These are phyloP conservation scores for Phytophthora podocarpi DNA, from an alignment of 352 stramenopile genomes.

Conservation along the genomic window DNA sequence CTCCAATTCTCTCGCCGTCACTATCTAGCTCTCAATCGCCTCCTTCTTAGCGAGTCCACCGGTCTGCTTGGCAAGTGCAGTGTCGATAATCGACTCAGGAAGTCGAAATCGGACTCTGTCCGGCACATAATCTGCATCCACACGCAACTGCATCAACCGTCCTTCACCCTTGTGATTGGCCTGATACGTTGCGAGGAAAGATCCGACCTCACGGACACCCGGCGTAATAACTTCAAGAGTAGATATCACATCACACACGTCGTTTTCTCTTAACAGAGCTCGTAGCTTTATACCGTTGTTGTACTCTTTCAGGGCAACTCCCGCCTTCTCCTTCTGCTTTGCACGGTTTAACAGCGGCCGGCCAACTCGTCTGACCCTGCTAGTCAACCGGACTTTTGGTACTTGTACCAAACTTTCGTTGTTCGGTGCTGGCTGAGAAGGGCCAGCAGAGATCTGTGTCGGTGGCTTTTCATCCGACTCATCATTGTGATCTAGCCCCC, in stretches of 20 bases:
- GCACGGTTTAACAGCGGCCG: background rate
- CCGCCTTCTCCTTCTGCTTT: background rate
- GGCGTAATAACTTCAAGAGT: background rate
- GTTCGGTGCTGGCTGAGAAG: background rate
- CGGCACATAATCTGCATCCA: background rate
- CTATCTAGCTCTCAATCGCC: background rate
- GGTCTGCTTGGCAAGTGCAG: background rate
- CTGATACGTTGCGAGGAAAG: background rate
- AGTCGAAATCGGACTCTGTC: background rate
- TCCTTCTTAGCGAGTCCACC: background rate
- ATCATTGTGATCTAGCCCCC: too few relatives aligned
- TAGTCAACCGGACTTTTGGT: background rate
- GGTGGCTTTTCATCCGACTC: background rate
- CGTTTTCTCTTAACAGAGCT: background rate
- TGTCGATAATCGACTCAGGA: background rate
- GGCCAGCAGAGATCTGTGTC: background rate
- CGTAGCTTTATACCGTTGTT: constrained; percentile 3
- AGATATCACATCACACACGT: background rate
- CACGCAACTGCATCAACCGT: background rate
- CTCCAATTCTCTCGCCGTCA: background rate
- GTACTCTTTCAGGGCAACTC: background rate
- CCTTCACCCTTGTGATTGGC: background rate
- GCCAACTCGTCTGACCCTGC: background rate
- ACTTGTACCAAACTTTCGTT: background rate
- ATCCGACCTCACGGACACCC: background rate